Percentiles rank a stretch among this genome's conserved stretches.
Conservation (phyloP, 2,329 filamentous ascomycete genomes). For the Fusarium tuaranense region DNA sequence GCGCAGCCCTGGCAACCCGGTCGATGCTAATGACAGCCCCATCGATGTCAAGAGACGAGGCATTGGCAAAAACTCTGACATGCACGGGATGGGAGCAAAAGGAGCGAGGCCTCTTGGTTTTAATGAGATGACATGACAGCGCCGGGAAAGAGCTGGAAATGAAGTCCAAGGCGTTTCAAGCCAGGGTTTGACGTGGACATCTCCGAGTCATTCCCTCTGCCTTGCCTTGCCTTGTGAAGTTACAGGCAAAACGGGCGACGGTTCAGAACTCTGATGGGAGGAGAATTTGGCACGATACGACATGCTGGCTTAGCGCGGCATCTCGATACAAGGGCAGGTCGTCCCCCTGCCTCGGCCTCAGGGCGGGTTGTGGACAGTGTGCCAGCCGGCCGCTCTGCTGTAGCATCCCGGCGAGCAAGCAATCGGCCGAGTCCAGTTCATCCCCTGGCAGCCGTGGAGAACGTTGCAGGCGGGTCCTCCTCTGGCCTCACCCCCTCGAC, state of each 20-base stretch:
- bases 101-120: background rate
- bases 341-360: background rate
- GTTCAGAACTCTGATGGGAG: background rate
- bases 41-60: background rate
- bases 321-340: background rate
- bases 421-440: constrained; percentile 34
- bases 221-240: background rate
- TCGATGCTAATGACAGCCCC: constrained; percentile 1
- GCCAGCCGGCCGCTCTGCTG: constrained; percentile 1
- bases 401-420: constrained; percentile 26
- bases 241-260: background rate
- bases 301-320: constrained; percentile 20
- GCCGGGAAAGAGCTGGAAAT: background rate
- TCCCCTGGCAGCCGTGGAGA: constrained; percentile 19
- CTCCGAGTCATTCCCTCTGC: background rate
- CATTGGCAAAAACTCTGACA: background rate
- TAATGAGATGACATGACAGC: background rate
- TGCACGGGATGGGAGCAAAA: background rate
- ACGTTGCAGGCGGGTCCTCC: constrained; percentile 12
- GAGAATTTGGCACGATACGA: background rate
- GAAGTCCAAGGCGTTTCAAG: background rate
- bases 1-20: constrained; percentile 9
- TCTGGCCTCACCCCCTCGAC: constrained; percentile 16
- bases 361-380: background rate
- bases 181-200: background rate